Evolutionary conservation across 805 yeast genomes (phyloP).

Genomic region (Suhomyces sp.): DNA sequence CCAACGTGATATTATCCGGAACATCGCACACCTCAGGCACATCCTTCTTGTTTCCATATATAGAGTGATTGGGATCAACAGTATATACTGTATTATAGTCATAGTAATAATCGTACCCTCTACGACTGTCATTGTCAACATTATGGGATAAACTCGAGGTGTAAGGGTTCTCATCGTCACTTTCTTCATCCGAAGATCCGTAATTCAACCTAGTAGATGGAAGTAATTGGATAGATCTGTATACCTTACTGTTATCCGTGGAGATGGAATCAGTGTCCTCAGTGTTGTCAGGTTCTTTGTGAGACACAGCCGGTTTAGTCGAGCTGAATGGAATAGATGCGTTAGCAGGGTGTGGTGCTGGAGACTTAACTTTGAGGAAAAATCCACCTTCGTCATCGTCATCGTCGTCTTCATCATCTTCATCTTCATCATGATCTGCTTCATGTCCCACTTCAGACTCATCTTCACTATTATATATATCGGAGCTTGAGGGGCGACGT

Average conservation of each 20-base stretch:
- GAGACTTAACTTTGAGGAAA: constrained; percentile 55
- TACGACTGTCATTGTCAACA: constrained; percentile 55
- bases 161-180: constrained; percentile 56
- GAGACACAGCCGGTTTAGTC: not conserved
- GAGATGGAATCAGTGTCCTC: constrained; percentile 33
- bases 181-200: constrained; percentile 62
- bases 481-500: not conserved
- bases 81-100: constrained; percentile 79
- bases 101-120: constrained; percentile 77
- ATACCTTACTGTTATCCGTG: constrained; percentile 26
- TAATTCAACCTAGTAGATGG: constrained; percentile 87
- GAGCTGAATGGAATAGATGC: constrained; percentile 11
- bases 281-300: constrained; percentile 11
- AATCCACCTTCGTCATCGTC: constrained; percentile 69
- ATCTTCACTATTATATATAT: constrained; percentile 2
- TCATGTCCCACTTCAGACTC: constrained; percentile 6
- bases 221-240: constrained; percentile 67
- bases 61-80: constrained; percentile 45
- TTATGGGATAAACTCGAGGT: constrained; percentile 66
- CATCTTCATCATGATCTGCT: constrained; percentile 9
- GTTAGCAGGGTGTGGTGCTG: constrained; percentile 29
- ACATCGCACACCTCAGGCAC: constrained; percentile 46
- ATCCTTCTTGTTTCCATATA: constrained; percentile 29
- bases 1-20: constrained; percentile 45
- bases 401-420: constrained; percentile 43